Conservation (phyloP, 2,329 filamentous ascomycete species). For the Pseudogymnoascus sp. region DNA sequence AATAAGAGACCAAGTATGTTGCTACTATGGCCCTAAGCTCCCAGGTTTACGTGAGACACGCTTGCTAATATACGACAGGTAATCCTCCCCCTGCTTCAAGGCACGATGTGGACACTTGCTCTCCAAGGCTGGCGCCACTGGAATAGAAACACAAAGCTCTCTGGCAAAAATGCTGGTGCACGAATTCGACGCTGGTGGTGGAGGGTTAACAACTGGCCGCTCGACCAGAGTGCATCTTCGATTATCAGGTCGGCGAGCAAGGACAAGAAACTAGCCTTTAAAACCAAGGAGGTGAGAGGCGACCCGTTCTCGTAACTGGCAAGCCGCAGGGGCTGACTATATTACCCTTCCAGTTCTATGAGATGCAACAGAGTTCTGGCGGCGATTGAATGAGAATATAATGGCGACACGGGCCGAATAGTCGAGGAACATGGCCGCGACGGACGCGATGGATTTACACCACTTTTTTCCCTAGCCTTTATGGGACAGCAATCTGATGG, state of each 20-base stretch:
- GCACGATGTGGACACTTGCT: conserved; percentile 77
- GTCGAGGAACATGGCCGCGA: neutral
- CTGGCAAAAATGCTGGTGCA: conserved; percentile 69
- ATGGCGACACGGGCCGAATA: neutral
- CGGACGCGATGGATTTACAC: neutral
- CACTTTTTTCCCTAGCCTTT: neutral
- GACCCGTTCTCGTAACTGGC: neutral
- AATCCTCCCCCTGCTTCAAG: conserved; percentile 79
- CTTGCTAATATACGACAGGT: conserved; percentile 43
- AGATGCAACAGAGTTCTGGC: conserved; percentile 6
- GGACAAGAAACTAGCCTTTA: conserved; percentile 3
- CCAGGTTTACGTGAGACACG: neutral
- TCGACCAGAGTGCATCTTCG: neutral
- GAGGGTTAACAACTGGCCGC: conserved; percentile 76
- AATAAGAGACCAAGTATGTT: conserved; percentile 70
- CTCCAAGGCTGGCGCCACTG: conserved; percentile 84
- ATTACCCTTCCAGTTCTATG: conserved; percentile 1
- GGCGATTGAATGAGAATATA: neutral
- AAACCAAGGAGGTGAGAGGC: conserved; percentile 8
- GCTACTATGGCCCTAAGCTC: neutral
- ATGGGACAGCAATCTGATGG: neutral
- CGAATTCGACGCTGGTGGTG: conserved; percentile 89
- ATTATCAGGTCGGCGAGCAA: neutral
- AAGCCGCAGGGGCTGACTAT: neutral
- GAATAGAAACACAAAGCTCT: conserved; percentile 72